Conservation (phyloP, 1,284 basidiomycete species). For the Moesziomyces sp. region DNA sequence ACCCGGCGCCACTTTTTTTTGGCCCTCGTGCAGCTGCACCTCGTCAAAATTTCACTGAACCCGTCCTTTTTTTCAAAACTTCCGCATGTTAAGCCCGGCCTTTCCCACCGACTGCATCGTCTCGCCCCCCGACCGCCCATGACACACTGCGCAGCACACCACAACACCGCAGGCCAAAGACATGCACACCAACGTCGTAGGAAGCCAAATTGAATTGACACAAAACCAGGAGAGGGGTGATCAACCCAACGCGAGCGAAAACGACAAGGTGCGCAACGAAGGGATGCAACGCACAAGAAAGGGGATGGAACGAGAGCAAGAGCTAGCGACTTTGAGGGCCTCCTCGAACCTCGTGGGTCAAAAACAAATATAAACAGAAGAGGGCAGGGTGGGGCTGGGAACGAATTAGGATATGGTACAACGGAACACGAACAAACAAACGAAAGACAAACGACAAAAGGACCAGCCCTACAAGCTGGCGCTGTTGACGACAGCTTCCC, state of each 20-base stretch:
- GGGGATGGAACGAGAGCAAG: neutral
- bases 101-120: too few relatives aligned
- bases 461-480: neutral
- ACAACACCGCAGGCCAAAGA: too few relatives aligned
- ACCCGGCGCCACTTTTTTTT: too few relatives aligned
- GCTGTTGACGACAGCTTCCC: slow-evolving; percentile 3
- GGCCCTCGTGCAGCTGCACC: too few relatives aligned
- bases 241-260: neutral
- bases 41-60: too few relatives aligned
- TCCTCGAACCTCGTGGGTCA: neutral
- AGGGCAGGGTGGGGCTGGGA: neutral
- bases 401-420: slow-evolving; percentile 30
- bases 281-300: too few relatives aligned
- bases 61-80: too few relatives aligned
- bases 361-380: slow-evolving; percentile 15
- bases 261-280: neutral
- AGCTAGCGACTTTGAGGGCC: slow-evolving; percentile 10
- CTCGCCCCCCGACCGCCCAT: too few relatives aligned
- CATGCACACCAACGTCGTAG: too few relatives aligned
- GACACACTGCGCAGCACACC: too few relatives aligned
- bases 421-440: slow-evolving; percentile 18
- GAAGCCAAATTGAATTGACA: too few relatives aligned
- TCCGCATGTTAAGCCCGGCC: too few relatives aligned
- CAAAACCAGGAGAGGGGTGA: neutral
- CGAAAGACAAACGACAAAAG: neutral